Conservation (phyloP, 169 alveolate species). For the Plasmodium relictum region DNA sequence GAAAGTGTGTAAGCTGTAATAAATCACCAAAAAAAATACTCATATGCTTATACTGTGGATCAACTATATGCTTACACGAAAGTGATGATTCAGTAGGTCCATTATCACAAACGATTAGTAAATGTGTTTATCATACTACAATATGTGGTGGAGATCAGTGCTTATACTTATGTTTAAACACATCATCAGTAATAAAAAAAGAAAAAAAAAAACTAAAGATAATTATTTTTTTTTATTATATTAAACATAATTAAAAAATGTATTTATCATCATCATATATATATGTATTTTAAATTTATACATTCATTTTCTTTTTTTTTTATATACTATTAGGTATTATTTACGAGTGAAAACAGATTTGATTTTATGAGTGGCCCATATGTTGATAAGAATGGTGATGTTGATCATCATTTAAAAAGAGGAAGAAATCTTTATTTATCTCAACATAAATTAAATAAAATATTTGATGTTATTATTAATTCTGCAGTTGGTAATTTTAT, state of each 20-base stretch:
- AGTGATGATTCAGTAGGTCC: constrained; percentile 23
- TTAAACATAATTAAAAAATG: too few species aligned
- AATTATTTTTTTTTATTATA: too few species aligned
- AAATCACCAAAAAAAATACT: constrained; percentile 42
- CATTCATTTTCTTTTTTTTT: background rate
- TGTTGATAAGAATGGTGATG: constrained; percentile 72
- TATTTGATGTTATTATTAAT: constrained; percentile 44
- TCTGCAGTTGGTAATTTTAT: constrained; percentile 57
- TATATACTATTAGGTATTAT: constrained; percentile 17
- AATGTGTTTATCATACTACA: constrained; percentile 63
- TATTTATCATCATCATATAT: too few species aligned
- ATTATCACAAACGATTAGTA: constrained; percentile 49
- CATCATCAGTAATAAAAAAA: constrained; percentile 49
- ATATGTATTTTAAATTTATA: background rate
- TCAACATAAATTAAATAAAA: constrained; percentile 24
- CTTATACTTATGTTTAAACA: constrained; percentile 46
- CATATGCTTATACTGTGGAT: constrained; percentile 57
- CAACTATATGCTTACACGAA: constrained; percentile 58
- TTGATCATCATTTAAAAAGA: constrained; percentile 49
- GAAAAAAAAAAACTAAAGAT: background rate
- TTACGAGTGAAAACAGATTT: constrained; percentile 54
- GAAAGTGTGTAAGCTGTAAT: constrained; percentile 50
- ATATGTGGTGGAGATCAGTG: constrained; percentile 73
- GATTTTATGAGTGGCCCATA: constrained; percentile 56
- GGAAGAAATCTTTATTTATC: constrained; percentile 64